Conservation (phyloP, 495 filamentous ascomycete species). For the Parathielavia appendiculata region DNA sequence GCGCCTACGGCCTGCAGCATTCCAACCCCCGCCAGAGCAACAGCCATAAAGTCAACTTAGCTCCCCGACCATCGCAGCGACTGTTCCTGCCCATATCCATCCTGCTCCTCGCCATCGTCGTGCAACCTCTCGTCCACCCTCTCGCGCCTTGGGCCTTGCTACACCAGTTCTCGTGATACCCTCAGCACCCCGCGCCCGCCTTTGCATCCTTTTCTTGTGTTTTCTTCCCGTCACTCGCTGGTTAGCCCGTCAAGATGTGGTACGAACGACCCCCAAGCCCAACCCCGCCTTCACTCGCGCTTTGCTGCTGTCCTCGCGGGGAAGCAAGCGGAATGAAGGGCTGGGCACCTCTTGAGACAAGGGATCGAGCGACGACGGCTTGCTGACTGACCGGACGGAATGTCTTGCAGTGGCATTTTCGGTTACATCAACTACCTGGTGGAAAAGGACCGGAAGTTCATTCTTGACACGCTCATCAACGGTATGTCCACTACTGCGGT, state of each 20-base stretch:
- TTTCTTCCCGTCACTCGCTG: conserved; percentile 24
- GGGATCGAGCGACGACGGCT: not conserved
- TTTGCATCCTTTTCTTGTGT: conserved; percentile 1
- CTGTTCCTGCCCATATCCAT: conserved; percentile 14
- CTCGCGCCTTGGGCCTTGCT: conserved; percentile 6
- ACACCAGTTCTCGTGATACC: conserved; percentile 7
- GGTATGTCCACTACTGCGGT: conserved; percentile 45
- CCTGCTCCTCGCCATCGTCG: conserved; percentile 6
- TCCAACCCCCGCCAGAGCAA: conserved; percentile 4
- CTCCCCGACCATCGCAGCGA: conserved; percentile 14
- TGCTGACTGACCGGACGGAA: conserved; percentile 9
- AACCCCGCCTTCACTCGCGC: conserved; percentile 15
- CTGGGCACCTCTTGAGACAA: not conserved
- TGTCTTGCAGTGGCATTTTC: conserved; percentile 81
- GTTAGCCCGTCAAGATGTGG: conserved; percentile 34
- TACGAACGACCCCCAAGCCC: conserved; percentile 21
- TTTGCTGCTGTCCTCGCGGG: conserved; percentile 1
- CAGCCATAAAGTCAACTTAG: conserved; percentile 24
- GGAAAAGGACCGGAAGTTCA: conserved; percentile 93
- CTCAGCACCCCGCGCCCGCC: conserved; percentile 7
- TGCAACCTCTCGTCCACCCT: conserved; percentile 1
- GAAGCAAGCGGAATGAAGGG: conserved; percentile 1
- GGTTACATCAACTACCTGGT: conserved; percentile 92
- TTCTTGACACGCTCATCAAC: conserved; percentile 93
- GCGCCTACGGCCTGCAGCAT: conserved; percentile 18